Conservation (phyloP, 2,329 filamentous ascomycete genomes). For the Lachnellula hyalina region DNA sequence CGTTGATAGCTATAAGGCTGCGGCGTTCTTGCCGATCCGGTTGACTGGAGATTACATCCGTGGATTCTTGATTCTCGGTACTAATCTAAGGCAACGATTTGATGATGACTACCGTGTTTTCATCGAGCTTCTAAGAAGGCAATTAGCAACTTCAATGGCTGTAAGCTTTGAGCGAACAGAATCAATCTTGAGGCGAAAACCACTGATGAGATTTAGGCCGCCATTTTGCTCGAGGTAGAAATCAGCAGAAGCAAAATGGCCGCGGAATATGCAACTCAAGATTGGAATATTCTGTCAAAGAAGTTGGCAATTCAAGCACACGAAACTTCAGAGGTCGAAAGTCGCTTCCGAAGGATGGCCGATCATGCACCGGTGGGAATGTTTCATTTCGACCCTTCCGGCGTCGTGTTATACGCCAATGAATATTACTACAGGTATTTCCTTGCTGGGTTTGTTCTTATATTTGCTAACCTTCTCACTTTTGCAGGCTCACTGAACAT, state of each 20-base stretch:
- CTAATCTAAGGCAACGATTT: conserved; percentile 66
- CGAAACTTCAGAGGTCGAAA: conserved; percentile 49
- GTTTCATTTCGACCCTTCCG: conserved; percentile 57
- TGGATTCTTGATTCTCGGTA: conserved; percentile 62
- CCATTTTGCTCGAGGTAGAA: conserved; percentile 66
- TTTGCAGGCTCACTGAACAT: conserved; percentile 46
- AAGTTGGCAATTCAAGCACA: conserved; percentile 54
- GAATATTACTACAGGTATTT: conserved; percentile 50
- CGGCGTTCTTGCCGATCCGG: conserved; percentile 65
- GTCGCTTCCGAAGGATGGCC: conserved; percentile 64
- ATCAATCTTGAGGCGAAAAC: too few relatives aligned
- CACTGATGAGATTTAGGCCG: conserved; percentile 37
- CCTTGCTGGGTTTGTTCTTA: not conserved
- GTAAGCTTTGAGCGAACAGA: not conserved
- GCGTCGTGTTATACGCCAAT: conserved; percentile 66
- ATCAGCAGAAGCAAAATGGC: conserved; percentile 50
- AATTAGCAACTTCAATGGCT: conserved; percentile 60
- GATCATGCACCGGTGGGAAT: conserved; percentile 71
- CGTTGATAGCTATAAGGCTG: conserved; percentile 57
- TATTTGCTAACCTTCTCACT: conserved; percentile 32
- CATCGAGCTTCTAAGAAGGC: conserved; percentile 50
- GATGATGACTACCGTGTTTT: conserved; percentile 69
- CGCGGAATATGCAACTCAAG: conserved; percentile 60
- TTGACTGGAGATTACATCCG: conserved; percentile 60
- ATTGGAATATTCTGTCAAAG: conserved; percentile 60